These are phyloP conservation scores for Fusarium pseudoanthophilum DNA, from an alignment of 2,329 filamentous ascomycete species.

Conservation along the genomic window DNA sequence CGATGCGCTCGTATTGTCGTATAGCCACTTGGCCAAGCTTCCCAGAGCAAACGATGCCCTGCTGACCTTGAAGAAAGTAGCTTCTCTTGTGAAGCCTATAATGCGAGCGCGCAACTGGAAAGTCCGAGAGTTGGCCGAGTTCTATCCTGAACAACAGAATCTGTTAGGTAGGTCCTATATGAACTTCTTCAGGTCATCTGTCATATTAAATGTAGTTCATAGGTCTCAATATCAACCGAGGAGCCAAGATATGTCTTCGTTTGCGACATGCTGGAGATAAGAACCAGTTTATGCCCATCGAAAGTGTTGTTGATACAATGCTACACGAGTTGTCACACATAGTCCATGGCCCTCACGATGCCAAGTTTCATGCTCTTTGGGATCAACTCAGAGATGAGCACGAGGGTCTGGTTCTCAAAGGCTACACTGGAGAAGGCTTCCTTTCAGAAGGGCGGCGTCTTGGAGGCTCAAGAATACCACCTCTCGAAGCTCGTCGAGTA, in stretches of 20 bases:
- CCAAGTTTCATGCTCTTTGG: constrained; percentile 86
- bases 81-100: constrained; percentile 91
- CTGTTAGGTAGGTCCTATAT: constrained; percentile 74
- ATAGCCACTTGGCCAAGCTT: constrained; percentile 60
- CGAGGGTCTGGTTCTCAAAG: constrained; percentile 78
- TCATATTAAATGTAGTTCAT: constrained; percentile 3
- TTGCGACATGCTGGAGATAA: constrained; percentile 80
- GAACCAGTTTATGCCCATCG: constrained; percentile 80
- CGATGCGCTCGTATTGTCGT: constrained; percentile 60
- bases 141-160: constrained; percentile 79
- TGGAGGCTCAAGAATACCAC: constrained; percentile 73
- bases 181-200: background rate
- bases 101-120: constrained; percentile 89
- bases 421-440: constrained; percentile 92
- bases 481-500: constrained; percentile 77
- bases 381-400: constrained; percentile 90
- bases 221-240: constrained; percentile 81
- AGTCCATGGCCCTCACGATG: constrained; percentile 83
- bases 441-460: constrained; percentile 78
- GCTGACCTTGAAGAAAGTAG: constrained; percentile 78
- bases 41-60: constrained; percentile 62
- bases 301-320: constrained; percentile 88
- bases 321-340: constrained; percentile 95
- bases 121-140: constrained; percentile 83
- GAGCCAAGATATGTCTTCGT: constrained; percentile 83